Percentiles rank a stretch among this genome's conserved stretches.
Conservation (phyloP, 352 stramenopile species). For the Pythium apleroticum region DNA sequence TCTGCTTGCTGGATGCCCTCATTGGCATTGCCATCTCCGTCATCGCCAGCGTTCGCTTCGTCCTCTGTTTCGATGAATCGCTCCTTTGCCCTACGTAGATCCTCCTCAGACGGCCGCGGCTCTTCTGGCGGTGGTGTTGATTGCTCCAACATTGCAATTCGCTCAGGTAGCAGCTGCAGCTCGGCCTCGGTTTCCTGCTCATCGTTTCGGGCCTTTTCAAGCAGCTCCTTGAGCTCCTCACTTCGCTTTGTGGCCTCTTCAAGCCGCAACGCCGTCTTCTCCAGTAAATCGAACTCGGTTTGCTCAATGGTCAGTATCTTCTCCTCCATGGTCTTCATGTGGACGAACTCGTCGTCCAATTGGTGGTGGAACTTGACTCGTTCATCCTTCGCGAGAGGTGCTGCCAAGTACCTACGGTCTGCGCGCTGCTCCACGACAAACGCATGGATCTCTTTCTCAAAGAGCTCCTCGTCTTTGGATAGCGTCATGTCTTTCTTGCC, state of each 20-base stretch:
- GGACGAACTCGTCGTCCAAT: conserved; percentile 55
- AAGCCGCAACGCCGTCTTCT: conserved; percentile 56
- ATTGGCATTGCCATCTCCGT: conserved; percentile 10
- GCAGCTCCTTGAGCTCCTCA: conserved; percentile 36
- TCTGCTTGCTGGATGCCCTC: neutral
- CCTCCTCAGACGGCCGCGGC: conserved; percentile 35
- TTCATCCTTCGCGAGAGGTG: conserved; percentile 37
- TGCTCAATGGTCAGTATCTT: conserved; percentile 49
- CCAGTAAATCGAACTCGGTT: conserved; percentile 63
- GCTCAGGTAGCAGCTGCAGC: conserved; percentile 27
- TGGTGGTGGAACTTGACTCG: conserved; percentile 41
- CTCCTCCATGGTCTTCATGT: conserved; percentile 62
- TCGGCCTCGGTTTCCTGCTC: conserved; percentile 37
- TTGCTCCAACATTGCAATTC: conserved; percentile 36
- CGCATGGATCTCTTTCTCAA: conserved; percentile 56
- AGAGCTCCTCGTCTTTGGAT: conserved; percentile 48
- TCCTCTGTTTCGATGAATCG: conserved; percentile 34
- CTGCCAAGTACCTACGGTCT: conserved; percentile 51
- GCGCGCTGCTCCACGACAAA: conserved; percentile 45
- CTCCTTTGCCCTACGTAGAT: conserved; percentile 38
- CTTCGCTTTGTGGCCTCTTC: conserved; percentile 47
- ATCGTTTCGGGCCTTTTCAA: conserved; percentile 32
- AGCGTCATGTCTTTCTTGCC: conserved; percentile 56
- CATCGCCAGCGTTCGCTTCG: neutral
- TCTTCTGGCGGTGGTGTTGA: conserved; percentile 26